These are phyloP conservation scores for Aspergillus proliferans DNA, from an alignment of 2,329 filamentous ascomycete genomes.

Conservation along the genomic window DNA sequence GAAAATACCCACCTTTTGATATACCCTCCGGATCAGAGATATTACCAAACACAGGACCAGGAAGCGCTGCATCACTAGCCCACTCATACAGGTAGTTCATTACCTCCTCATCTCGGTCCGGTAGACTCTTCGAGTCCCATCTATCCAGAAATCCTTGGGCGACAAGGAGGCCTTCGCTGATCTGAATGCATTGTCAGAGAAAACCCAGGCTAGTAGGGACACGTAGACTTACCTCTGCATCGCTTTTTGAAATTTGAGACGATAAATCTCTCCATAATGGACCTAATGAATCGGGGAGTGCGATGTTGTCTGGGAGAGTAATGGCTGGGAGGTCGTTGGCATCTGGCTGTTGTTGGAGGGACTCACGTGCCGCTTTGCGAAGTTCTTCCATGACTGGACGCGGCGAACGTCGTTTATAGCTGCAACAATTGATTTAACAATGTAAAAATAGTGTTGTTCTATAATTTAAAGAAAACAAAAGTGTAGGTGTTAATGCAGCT, in stretches of 20 bases:
- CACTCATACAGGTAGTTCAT: constrained; percentile 26
- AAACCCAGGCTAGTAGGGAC: background rate
- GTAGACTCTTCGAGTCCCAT: constrained; percentile 10
- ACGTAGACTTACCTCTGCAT: constrained; percentile 17
- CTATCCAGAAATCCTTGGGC: constrained; percentile 17
- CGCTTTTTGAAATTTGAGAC: constrained; percentile 11
- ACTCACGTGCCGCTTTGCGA: constrained; percentile 20
- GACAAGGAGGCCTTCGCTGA: constrained; percentile 27
- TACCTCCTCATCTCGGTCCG: constrained; percentile 17
- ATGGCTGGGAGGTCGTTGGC: constrained; percentile 6
- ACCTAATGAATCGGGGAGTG: constrained; percentile 11
- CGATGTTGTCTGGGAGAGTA: constrained; percentile 2
- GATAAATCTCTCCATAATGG: constrained; percentile 28
- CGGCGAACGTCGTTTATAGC: background rate
- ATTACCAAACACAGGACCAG: constrained; percentile 26
- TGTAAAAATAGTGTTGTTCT: too few species aligned
- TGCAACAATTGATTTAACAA: background rate
- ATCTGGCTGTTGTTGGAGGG: constrained; percentile 11
- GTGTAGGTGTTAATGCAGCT: background rate
- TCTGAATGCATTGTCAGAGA: constrained; percentile 13
- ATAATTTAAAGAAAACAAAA: too few species aligned
- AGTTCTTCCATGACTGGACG: constrained; percentile 21
- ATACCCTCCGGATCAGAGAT: constrained; percentile 17
- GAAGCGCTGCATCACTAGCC: constrained; percentile 25
- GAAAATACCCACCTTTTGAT: constrained; percentile 8